phyloP scores from a whole-genome alignment of 2,329 filamentous ascomycete genomes.

The Seiridium unicorne region DNA sequence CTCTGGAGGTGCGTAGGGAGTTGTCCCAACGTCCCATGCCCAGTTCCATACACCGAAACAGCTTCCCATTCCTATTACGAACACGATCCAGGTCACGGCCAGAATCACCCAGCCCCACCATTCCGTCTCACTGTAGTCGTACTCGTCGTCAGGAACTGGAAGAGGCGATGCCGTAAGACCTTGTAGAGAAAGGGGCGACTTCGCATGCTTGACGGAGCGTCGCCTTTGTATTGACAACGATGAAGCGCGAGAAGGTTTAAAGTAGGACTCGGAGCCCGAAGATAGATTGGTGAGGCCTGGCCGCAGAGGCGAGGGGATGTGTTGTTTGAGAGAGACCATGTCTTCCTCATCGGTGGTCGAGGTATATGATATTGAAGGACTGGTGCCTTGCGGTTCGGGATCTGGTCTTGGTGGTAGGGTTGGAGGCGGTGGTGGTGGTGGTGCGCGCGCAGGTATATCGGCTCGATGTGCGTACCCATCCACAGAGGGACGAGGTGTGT shows the following conservation, averaged over 20 bases:
- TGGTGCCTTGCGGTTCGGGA: conserved; percentile 35
- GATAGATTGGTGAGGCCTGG: conserved; percentile 42
- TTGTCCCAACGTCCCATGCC: conserved; percentile 98
- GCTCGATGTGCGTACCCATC: conserved; percentile 40
- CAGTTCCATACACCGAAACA: conserved; percentile 95
- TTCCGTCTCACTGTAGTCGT: conserved; percentile 90
- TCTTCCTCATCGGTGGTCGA: conserved; percentile 87
- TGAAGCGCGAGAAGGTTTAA: conserved; percentile 26
- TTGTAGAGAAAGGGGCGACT: conserved; percentile 59
- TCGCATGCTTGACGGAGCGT: conserved; percentile 50
- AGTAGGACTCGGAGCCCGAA: conserved; percentile 65
- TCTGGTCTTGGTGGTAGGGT: conserved; percentile 5
- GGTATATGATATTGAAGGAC: conserved; percentile 59
- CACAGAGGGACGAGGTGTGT: conserved; percentile 44
- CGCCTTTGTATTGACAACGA: conserved; percentile 38
- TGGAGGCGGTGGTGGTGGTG: conserved; percentile 3
- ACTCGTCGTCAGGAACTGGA: conserved; percentile 43
- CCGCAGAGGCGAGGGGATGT: conserved; percentile 40
- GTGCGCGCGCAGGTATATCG: conserved; percentile 24
- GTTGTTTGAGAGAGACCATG: conserved; percentile 59
- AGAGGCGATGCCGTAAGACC: conserved; percentile 49
- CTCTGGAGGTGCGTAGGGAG: conserved; percentile 91
- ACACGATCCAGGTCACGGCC: conserved; percentile 88
- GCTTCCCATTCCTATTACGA: conserved; percentile 94
- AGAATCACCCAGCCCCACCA: conserved; percentile 98